Conservation (phyloP, 768 basidiomycete genomes). For the Pisolithus tinctorius region DNA sequence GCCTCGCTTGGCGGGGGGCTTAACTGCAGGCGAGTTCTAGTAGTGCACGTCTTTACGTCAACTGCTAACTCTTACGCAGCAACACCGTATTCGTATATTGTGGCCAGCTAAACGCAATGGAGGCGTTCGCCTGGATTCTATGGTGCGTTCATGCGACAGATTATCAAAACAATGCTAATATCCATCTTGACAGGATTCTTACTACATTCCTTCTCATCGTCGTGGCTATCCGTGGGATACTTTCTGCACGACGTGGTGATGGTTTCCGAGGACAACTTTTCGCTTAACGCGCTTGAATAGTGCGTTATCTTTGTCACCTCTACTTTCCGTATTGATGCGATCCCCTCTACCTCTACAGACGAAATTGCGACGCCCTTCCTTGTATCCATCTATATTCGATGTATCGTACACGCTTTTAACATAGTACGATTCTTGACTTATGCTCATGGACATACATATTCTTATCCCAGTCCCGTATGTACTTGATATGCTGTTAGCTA, state of each 20-base stretch:
- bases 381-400: conserved; percentile 2
- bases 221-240: conserved; percentile 54
- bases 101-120: conserved; percentile 67
- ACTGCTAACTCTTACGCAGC: conserved; percentile 17
- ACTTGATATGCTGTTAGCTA: not conserved
- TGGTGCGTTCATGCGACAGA: conserved; percentile 35
- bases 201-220: conserved; percentile 54
- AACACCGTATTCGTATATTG: conserved; percentile 54
- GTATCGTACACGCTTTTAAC: not conserved
- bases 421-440: not conserved
- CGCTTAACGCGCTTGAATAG: conserved; percentile 12
- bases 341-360: not conserved
- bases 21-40: conserved; percentile 52
- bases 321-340: conserved; percentile 2
- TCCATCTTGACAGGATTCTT: conserved; percentile 42
- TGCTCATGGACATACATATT: not conserved
- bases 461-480: not conserved
- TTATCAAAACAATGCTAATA: not conserved
- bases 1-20: conserved; percentile 58
- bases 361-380: conserved; percentile 12
- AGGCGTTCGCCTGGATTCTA: conserved; percentile 70
- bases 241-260: conserved; percentile 57
- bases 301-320: not conserved
- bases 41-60: not conserved
- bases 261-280: conserved; percentile 56